A percentile compares a stretch with the other conserved stretches of the same genome.
phyloP scores from a whole-genome alignment of 2,329 filamentous ascomycete genomes.

The Phyllosticta citrichinensis region DNA sequence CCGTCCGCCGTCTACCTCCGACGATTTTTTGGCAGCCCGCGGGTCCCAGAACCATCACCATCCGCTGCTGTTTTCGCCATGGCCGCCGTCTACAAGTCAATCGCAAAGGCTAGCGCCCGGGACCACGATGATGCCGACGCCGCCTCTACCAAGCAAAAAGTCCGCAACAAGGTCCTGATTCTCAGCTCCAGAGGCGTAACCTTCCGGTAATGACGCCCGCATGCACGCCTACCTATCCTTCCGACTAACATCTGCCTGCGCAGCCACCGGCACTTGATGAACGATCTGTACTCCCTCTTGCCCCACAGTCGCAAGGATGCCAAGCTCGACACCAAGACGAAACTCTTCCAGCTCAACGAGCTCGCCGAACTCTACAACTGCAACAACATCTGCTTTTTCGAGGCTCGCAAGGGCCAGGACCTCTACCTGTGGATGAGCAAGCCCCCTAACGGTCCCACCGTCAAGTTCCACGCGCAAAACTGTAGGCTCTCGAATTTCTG shows the following conservation, averaged over 20 bases:
- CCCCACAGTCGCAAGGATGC: constrained; percentile 90
- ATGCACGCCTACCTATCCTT: neutral
- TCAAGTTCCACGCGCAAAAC: constrained; percentile 72
- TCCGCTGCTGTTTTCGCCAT: constrained; percentile 22
- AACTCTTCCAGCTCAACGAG: constrained; percentile 45
- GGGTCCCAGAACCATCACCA: neutral
- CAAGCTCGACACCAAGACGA: constrained; percentile 93
- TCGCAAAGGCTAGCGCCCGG: constrained; percentile 34
- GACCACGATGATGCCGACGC: constrained; percentile 24
- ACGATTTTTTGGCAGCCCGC: neutral
- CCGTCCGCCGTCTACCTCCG: neutral
- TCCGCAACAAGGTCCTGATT: constrained; percentile 63
- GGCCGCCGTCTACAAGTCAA: constrained; percentile 48
- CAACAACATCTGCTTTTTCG: constrained; percentile 92
- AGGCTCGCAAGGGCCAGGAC: constrained; percentile 89
- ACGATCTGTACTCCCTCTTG: constrained; percentile 78
- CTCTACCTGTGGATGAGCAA: constrained; percentile 91
- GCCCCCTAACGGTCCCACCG: constrained; percentile 70
- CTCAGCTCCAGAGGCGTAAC: constrained; percentile 89
- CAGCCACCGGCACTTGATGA: constrained; percentile 86
- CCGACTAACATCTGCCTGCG: constrained; percentile 6
- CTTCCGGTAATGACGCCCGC: constrained; percentile 50
- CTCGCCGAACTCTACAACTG: constrained; percentile 69
- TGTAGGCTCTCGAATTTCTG: constrained; percentile 28
- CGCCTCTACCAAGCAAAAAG: constrained; percentile 25